A percentile compares a stretch with the other conserved stretches of the same genome.
Conservation (phyloP, 805 yeast genomes). For the Tetrapisispora iriomotensis region DNA sequence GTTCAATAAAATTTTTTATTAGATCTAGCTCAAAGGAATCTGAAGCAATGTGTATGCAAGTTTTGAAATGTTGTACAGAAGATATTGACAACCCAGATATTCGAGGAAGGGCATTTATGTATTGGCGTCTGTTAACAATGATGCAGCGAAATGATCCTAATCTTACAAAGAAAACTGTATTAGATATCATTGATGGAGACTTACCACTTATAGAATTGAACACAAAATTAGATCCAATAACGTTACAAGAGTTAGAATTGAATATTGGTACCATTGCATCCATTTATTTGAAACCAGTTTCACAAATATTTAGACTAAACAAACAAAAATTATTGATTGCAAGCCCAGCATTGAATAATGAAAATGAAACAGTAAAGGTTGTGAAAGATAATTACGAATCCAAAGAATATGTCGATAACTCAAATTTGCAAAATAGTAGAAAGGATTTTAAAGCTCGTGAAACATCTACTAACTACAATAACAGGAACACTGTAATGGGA, state of each 20-base stretch:
- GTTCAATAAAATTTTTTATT: constrained; percentile 60
- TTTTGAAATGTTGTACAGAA: constrained; percentile 63
- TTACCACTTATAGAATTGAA: constrained; percentile 59
- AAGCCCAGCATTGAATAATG: constrained; percentile 39
- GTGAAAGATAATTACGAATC: constrained; percentile 4
- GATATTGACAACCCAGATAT: constrained; percentile 73
- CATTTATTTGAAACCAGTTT: constrained; percentile 72
- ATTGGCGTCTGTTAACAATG: constrained; percentile 66
- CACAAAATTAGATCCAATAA: constrained; percentile 57
- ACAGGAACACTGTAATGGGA: constrained; percentile 21
- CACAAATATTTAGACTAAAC: constrained; percentile 64
- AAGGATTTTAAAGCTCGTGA: background rate
- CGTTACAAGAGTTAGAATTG: constrained; percentile 73
- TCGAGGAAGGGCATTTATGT: constrained; percentile 75
- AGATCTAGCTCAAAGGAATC: constrained; percentile 41
- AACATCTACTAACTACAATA: background rate
- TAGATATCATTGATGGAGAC: constrained; percentile 47
- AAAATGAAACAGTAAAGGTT: constrained; percentile 13
- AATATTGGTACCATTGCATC: constrained; percentile 77
- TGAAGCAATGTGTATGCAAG: constrained; percentile 46
- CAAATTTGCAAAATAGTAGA: background rate
- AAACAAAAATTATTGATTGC: constrained; percentile 40
- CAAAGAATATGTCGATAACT: background rate
- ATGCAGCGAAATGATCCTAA: constrained; percentile 18
- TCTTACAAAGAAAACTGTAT: constrained; percentile 33